A percentile compares a stretch with the other conserved stretches of the same genome.
phyloP scores from a whole-genome alignment of 2,329 filamentous ascomycete genomes.

The Pseudocercospora eumusae region DNA sequence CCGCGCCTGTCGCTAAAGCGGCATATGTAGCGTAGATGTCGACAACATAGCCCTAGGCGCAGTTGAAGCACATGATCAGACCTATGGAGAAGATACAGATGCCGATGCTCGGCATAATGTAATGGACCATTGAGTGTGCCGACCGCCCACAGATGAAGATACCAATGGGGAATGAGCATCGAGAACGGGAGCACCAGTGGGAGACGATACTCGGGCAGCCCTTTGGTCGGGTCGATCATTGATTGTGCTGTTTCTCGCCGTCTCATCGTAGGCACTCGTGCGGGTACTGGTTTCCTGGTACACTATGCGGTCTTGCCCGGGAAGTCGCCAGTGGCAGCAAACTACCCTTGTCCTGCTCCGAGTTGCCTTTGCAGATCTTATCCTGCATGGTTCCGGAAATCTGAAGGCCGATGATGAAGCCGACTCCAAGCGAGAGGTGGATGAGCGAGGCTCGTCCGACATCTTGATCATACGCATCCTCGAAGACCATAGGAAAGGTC shows the following conservation, averaged over 20 bases:
- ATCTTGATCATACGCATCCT: constrained; percentile 30
- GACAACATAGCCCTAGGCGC: constrained; percentile 44
- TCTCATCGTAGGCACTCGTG: constrained; percentile 1
- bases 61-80: constrained; percentile 30
- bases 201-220: constrained; percentile 44
- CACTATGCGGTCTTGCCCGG: constrained; percentile 6
- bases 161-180: constrained; percentile 30
- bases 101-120: constrained; percentile 33
- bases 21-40: constrained; percentile 53
- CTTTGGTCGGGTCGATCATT: constrained; percentile 35
- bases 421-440: constrained; percentile 42
- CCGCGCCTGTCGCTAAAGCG: constrained; percentile 51
- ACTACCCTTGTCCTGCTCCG: constrained; percentile 16
- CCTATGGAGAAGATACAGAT: constrained; percentile 29
- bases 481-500: constrained; percentile 30
- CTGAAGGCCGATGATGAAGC: constrained; percentile 53
- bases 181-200: constrained; percentile 54
- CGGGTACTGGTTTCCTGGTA: constrained; percentile 22
- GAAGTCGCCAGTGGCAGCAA: constrained; percentile 14
- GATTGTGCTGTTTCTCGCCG: constrained; percentile 17
- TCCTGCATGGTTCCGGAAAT: constrained; percentile 29
- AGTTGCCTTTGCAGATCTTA: constrained; percentile 21
- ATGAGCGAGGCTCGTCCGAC: constrained; percentile 31
- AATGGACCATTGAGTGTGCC: constrained; percentile 29
- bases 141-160: constrained; percentile 35